phyloP scores from a whole-genome alignment of 2,329 filamentous ascomycete species.

The Fusarium sp. region DNA sequence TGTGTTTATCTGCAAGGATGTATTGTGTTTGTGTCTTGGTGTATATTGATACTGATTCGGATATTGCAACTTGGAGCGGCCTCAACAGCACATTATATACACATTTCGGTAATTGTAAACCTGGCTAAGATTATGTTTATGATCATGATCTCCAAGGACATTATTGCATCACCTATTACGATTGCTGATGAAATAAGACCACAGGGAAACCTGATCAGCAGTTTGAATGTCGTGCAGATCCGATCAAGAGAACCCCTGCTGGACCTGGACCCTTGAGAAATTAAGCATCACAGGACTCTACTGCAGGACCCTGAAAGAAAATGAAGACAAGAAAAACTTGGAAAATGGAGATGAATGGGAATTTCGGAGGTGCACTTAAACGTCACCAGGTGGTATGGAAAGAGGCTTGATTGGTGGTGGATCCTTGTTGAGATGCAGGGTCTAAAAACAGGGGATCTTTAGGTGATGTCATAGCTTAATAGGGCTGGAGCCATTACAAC shows the following conservation, averaged over 20 bases:
- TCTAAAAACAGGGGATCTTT: conserved; percentile 18
- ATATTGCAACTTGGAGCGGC: neutral
- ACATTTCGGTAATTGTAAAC: neutral
- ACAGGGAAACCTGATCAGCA: conserved; percentile 16
- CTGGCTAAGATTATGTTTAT: conserved; percentile 5
- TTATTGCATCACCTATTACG: conserved; percentile 40
- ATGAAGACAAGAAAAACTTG: conserved; percentile 30
- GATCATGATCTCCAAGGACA: conserved; percentile 1
- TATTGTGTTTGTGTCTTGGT: conserved; percentile 26
- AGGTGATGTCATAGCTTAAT: conserved; percentile 43
- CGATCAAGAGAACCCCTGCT: conserved; percentile 9
- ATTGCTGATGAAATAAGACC: conserved; percentile 30
- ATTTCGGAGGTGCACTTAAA: conserved; percentile 22
- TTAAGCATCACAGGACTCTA: neutral
- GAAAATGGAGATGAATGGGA: conserved; percentile 24
- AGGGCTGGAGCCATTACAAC: conserved; percentile 9
- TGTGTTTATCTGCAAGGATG: neutral
- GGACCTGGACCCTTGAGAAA: conserved; percentile 1
- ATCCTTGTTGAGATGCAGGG: conserved; percentile 35
- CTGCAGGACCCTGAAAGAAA: conserved; percentile 12
- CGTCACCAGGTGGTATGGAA: conserved; percentile 35
- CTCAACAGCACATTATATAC: conserved; percentile 28
- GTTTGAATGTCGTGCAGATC: conserved; percentile 9
- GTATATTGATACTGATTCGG: neutral
- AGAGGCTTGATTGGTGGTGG: conserved; percentile 30